Conservation (phyloP, 2,329 filamentous ascomycete species). For the Alternaria ethzedia region DNA sequence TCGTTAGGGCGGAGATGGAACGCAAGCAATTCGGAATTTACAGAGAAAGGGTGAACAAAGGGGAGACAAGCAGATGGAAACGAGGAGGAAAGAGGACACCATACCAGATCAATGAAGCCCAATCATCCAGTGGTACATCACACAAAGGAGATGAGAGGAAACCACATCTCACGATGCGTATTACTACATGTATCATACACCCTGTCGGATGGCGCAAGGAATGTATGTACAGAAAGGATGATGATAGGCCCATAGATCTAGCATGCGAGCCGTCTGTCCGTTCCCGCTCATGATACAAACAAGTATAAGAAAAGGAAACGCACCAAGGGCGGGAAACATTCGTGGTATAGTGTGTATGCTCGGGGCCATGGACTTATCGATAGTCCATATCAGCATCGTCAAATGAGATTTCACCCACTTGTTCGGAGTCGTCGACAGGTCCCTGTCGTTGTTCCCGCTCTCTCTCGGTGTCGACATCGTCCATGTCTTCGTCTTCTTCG, state of each 20-base stretch:
- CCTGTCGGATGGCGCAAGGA: slow-evolving; percentile 25
- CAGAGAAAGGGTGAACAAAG: background rate
- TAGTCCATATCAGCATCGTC: slow-evolving; percentile 67
- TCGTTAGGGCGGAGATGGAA: slow-evolving; percentile 9
- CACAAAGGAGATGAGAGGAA: slow-evolving; percentile 22
- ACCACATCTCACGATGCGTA: slow-evolving; percentile 28
- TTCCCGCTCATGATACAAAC: slow-evolving; percentile 14
- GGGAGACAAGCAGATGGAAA: background rate
- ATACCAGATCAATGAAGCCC: slow-evolving; percentile 8
- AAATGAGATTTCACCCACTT: slow-evolving; percentile 71
- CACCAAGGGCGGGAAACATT: slow-evolving; percentile 47
- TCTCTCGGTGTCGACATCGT: slow-evolving; percentile 78
- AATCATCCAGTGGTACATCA: slow-evolving; percentile 12
- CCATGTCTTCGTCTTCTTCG: slow-evolving; percentile 94
- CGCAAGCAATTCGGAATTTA: slow-evolving; percentile 2
- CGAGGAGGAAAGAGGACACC: background rate
- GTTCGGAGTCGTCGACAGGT: slow-evolving; percentile 63
- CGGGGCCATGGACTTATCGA: slow-evolving; percentile 52
- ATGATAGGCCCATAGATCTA: slow-evolving; percentile 13
- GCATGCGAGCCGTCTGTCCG: slow-evolving; percentile 7
- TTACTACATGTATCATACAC: slow-evolving; percentile 42
- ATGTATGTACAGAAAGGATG: slow-evolving; percentile 36
- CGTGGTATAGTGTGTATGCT: slow-evolving; percentile 35
- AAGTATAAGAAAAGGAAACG: slow-evolving; percentile 40
- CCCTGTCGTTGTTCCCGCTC: slow-evolving; percentile 51